Conservation (phyloP, 495 filamentous ascomycete genomes). For the Talaromyces borbonicus region DNA sequence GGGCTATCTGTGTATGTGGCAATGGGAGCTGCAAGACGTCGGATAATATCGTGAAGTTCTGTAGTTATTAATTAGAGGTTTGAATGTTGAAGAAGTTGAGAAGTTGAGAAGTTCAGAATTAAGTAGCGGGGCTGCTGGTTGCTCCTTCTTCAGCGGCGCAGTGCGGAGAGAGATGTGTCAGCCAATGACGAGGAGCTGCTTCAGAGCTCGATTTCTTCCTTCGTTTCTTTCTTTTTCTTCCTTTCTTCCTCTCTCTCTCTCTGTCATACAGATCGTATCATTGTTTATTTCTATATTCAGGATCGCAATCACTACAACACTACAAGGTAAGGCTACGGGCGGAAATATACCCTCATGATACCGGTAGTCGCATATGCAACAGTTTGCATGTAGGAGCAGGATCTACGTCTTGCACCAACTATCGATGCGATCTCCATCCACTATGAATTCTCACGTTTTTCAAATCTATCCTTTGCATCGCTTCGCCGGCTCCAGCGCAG, state of each 20-base stretch:
- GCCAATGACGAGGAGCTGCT: neutral
- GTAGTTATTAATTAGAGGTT: too few relatives aligned
- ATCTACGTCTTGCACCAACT: neutral
- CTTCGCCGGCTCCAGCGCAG: constrained; percentile 49
- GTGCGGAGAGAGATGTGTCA: neutral
- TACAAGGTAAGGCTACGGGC: too few relatives aligned
- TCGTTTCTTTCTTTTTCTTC: neutral
- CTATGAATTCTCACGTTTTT: constrained; percentile 37
- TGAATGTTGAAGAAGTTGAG: too few relatives aligned
- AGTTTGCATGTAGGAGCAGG: neutral
- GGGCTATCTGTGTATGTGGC: too few relatives aligned
- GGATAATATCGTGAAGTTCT: too few relatives aligned
- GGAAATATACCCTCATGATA: too few relatives aligned
- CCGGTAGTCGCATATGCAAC: too few relatives aligned
- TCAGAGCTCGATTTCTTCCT: neutral
- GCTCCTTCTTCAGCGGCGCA: neutral
- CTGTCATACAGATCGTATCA: neutral
- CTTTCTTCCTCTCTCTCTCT: neutral
- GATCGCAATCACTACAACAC: neutral
- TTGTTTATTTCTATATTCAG: neutral
- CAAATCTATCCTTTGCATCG: constrained; percentile 52
- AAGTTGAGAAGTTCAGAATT: constrained; percentile 12
- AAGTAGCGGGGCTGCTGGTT: constrained; percentile 13
- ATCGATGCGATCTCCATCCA: neutral
- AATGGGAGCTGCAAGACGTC: too few relatives aligned